Evolutionary conservation across 2,329 filamentous ascomycete species (phyloP), one percentile per base, ranked within the genome.

Genomic region (Verticillium alfalfae): DNA sequence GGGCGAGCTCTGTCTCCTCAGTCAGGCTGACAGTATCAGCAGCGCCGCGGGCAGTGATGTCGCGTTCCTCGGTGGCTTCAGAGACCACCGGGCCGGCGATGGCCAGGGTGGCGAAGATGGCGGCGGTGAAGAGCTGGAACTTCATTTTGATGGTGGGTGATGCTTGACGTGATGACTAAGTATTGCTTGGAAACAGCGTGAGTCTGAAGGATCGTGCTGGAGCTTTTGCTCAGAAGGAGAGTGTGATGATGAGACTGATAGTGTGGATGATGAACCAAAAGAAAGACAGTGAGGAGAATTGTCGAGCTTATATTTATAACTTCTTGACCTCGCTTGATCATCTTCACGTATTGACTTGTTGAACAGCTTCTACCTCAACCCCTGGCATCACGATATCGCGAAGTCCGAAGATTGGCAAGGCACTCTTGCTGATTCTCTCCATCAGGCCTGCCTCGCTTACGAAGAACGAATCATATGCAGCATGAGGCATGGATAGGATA

Each of bases 61-160:
- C 18, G 36, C 61, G 45, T 26, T 37, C 41, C 7, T 59, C 15
- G 15, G 56, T 22, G 15, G 63, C 49, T 15, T 60, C 54, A 22
- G 57, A 39, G 34, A 45, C 54, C n/a, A 62, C 34, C 4, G 39
- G n/a, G 7, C 55, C 59, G 38, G 63, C 22, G 36, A 65, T 16
- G 36, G 65, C 57, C 26, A 66, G 22, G n/a, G 61, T 58, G 38
- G 66, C 63, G 45, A 66, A 31, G 13, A 62, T 60, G 18, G 60
- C 61, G 41, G 59, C 34, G 61, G 62, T 39, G 18, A 63, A 36
- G 39, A 65, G 41, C 58, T 62, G 65, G 58, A 57, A 60, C 57
- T 65, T 60, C 66, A 67, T 66, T 3, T 55, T 64, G 22, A 22
- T 5, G 16, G 8, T 55, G 26, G 38, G 6, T 15, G 9, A n/a